Percentiles rank a stretch among this genome's conserved stretches.
Evolutionary conservation across 163 green algal species (phyloP).

Genomic region (Scenedesmus sp.): DNA sequence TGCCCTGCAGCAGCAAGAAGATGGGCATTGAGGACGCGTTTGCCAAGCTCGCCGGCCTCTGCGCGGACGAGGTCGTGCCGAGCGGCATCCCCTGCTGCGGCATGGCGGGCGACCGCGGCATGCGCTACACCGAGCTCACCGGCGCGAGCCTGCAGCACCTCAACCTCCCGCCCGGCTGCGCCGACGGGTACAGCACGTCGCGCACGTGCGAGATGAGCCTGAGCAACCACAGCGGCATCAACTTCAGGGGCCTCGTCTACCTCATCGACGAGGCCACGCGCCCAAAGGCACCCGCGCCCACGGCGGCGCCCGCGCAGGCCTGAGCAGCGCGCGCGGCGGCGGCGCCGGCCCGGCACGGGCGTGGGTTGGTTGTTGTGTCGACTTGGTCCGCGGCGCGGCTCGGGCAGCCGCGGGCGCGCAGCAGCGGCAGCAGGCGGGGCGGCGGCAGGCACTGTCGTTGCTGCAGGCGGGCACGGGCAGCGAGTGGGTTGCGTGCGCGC

Average conservation of each 20-base stretch:
- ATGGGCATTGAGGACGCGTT: constrained; percentile 94
- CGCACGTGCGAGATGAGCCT: constrained; percentile 96
- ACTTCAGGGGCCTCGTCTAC: constrained; percentile 94
- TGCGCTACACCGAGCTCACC: constrained; percentile 96
- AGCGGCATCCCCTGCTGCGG: constrained; percentile 92
- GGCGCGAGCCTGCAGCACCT: constrained; percentile 83
- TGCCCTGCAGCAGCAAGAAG: constrained; percentile 98
- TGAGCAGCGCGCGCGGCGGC: neutral
- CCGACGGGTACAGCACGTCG: constrained; percentile 92
- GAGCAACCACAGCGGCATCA: constrained; percentile 90
- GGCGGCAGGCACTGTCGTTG: too few relatives aligned
- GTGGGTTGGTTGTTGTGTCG: too few relatives aligned
- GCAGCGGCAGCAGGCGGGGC: too few relatives aligned
- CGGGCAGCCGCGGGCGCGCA: too few relatives aligned
- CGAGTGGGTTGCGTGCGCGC: too few relatives aligned
- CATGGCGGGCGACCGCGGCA: constrained; percentile 96
- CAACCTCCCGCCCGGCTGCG: constrained; percentile 66
- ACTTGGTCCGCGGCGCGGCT: too few relatives aligned
- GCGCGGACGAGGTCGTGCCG: constrained; percentile 80
- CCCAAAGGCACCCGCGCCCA: constrained; percentile 69
- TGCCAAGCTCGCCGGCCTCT: constrained; percentile 75
- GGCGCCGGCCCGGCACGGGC: too few relatives aligned
- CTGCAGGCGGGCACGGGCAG: too few relatives aligned
- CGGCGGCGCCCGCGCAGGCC: constrained; percentile 12
- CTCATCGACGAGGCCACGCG: constrained; percentile 90